Percentiles rank a stretch among this genome's conserved stretches.
phyloP scores from a whole-genome alignment of 257 asterid genomes.

The Solanum chiquidenum region DNA sequence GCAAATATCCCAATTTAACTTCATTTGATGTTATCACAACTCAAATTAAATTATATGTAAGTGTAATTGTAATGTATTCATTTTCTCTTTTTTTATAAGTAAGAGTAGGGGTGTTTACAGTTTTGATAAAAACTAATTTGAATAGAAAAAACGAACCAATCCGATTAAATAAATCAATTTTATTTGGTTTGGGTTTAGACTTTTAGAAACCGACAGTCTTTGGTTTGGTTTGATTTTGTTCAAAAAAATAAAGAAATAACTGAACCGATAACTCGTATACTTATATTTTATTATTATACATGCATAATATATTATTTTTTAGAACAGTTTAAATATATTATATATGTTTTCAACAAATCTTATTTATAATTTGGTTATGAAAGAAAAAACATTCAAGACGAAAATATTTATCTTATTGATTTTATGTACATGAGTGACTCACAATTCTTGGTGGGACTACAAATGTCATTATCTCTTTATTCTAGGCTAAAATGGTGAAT shows the following conservation, averaged over 20 bases:
- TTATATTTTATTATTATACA: no score
- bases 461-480: no score
- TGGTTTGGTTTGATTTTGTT: neutral
- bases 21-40: neutral
- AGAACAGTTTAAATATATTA: no score
- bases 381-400: neutral
- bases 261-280: rapidly evolving
- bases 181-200: no score
- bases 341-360: neutral
- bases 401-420: no score
- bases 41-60: neutral
- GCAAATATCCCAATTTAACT: neutral
- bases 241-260: no score
- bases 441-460: no score
- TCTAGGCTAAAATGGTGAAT: no score
- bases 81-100: neutral
- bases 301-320: no score
- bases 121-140: rapidly evolving
- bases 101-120: neutral
- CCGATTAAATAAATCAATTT: no score
- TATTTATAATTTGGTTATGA: neutral
- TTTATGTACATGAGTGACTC: neutral
- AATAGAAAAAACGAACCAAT: neutral
- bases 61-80: neutral
- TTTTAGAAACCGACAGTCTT: neutral